Percentiles rank a stretch among this genome's conserved stretches.
Conservation (phyloP, 1,139 yeast genomes). For the Scheffersomyces insectosa region DNA sequence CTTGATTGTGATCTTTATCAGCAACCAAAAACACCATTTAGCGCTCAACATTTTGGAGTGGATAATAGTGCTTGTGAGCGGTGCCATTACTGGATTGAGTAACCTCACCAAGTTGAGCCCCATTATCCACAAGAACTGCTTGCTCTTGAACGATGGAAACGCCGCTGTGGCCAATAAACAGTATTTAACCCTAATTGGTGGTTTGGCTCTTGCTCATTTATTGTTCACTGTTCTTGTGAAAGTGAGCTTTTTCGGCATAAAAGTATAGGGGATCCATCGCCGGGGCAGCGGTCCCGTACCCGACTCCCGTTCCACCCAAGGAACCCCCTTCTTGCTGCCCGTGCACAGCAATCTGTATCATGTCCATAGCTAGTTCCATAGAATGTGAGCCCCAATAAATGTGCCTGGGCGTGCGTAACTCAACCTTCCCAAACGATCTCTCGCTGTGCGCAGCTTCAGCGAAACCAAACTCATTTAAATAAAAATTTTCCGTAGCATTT, state of each 20-base stretch:
- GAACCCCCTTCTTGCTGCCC: too few species aligned
- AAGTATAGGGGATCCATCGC: constrained; percentile 1
- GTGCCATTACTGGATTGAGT: constrained; percentile 49
- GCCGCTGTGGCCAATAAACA: constrained; percentile 19
- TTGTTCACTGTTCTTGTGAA: constrained; percentile 49
- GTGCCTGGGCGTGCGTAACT: too few species aligned
- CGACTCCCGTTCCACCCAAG: too few species aligned
- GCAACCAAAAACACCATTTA: constrained; percentile 33
- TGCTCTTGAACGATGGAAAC: constrained; percentile 29
- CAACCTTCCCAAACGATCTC: too few species aligned
- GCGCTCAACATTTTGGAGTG: constrained; percentile 45
- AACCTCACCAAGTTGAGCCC: constrained; percentile 47
- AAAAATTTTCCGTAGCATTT: too few species aligned
- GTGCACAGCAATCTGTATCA: too few species aligned
- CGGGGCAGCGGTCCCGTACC: too few species aligned
- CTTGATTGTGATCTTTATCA: constrained; percentile 46
- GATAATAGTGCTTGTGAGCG: constrained; percentile 48
- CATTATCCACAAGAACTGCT: constrained; percentile 35
- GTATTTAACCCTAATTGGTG: constrained; percentile 22
- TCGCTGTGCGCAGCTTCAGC: too few species aligned
- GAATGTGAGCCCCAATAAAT: too few species aligned
- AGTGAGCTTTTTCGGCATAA: constrained; percentile 49
- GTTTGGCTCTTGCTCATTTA: constrained; percentile 39
- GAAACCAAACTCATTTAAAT: too few species aligned
- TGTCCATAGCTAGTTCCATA: too few species aligned